These are phyloP conservation scores for Xylaria longipes DNA, from an alignment of 495 filamentous ascomycete species.

Conservation along the genomic window DNA sequence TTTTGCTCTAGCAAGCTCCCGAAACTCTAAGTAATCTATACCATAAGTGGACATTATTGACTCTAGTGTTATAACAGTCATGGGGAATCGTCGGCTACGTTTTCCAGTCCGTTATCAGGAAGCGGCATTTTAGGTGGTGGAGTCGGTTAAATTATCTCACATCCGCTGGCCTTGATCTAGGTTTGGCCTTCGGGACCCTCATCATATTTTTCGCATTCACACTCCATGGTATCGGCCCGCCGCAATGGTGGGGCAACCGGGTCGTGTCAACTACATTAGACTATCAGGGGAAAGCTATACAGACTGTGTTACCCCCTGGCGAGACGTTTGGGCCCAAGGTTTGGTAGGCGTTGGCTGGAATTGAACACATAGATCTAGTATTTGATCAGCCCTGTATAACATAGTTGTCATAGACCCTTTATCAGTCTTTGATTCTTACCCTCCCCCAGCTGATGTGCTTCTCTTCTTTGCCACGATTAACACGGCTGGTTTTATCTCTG, in stretches of 20 bases:
- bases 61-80: too few relatives aligned
- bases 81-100: slow-evolving; percentile 71
- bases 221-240: slow-evolving; percentile 54
- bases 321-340: slow-evolving; percentile 65
- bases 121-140: slow-evolving; percentile 70
- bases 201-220: slow-evolving; percentile 67
- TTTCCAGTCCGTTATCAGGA: slow-evolving; percentile 67
- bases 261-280: slow-evolving; percentile 59
- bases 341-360: slow-evolving; percentile 42
- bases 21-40: too few relatives aligned
- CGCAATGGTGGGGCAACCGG: slow-evolving; percentile 62
- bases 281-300: slow-evolving; percentile 57
- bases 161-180: slow-evolving; percentile 66
- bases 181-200: slow-evolving; percentile 66
- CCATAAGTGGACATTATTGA: too few relatives aligned
- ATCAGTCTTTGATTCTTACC: not conserved
- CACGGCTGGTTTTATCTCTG: not conserved
- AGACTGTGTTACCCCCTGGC: slow-evolving; percentile 54
- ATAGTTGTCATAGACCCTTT: not conserved
- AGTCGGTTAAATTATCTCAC: slow-evolving; percentile 68
- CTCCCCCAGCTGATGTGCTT: not conserved
- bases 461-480: not conserved
- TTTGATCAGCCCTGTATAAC: not conserved
- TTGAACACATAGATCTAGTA: not conserved
- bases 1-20: too few relatives aligned